Evolutionary conservation across 495 filamentous ascomycete genomes (phyloP).

Genomic region (Aspergillus panamensis): DNA sequence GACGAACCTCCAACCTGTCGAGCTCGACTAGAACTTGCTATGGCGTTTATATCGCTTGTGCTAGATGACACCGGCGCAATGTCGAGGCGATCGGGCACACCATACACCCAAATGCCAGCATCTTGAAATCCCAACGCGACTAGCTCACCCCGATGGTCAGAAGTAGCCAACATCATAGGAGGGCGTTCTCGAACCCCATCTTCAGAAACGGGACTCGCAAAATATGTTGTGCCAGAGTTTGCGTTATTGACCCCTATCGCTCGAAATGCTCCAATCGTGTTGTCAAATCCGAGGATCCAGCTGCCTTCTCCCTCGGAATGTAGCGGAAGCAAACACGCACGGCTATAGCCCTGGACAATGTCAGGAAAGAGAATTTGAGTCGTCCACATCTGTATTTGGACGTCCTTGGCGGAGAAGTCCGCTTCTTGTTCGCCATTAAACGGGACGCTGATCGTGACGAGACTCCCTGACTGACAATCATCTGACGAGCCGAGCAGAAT

Average conservation of each 20-base stretch:
- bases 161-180: constrained; percentile 66
- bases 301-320: constrained; percentile 66
- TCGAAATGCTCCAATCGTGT: constrained; percentile 70
- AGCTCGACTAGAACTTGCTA: constrained; percentile 15
- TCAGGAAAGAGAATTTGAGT: constrained; percentile 86
- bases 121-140: constrained; percentile 72
- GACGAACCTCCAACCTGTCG: constrained; percentile 1
- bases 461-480: constrained; percentile 58
- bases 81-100: constrained; percentile 71
- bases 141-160: constrained; percentile 65
- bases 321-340: constrained; percentile 68
- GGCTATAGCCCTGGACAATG: constrained; percentile 67
- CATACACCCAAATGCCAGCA: constrained; percentile 75
- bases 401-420: constrained; percentile 53
- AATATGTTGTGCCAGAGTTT: constrained; percentile 75
- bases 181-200: constrained; percentile 39
- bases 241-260: constrained; percentile 71
- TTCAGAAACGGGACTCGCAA: constrained; percentile 60
- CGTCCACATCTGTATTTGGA: constrained; percentile 78
- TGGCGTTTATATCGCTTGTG: constrained; percentile 9
- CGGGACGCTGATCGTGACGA: constrained; percentile 76
- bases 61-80: constrained; percentile 32
- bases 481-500: constrained; percentile 80
- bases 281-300: constrained; percentile 80
- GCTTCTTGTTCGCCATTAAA: constrained; percentile 57